phyloP scores from a whole-genome alignment of 345 rosid genomes.

The Bruguiera gymnorhiza region DNA sequence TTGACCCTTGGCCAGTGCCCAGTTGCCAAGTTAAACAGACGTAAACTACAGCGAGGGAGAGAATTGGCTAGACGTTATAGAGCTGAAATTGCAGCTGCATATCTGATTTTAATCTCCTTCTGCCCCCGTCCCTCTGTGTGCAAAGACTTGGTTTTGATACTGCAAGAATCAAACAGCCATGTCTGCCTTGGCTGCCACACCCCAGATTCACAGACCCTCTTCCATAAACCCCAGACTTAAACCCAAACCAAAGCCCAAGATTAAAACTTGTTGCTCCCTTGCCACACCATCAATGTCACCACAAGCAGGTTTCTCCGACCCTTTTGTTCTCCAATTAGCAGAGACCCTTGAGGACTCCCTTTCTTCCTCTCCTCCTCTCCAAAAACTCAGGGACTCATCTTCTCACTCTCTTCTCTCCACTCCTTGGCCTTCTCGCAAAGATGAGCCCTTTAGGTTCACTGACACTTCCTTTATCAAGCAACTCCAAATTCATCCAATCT shows the following conservation, averaged over 20 bases:
- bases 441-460: conserved; percentile 85
- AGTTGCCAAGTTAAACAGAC: too few relatives aligned
- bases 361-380: conserved; percentile 46
- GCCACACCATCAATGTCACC: conserved; percentile 10
- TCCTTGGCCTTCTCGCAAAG: conserved; percentile 84
- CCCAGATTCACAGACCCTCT: conserved; percentile 12
- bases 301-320: conserved; percentile 74
- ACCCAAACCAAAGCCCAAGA: conserved; percentile 10
- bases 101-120: too few relatives aligned
- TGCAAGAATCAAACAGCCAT: background rate
- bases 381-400: conserved; percentile 65
- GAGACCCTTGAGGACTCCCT: conserved; percentile 87
- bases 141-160: too few relatives aligned
- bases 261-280: conserved; percentile 8
- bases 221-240: conserved; percentile 1
- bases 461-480: conserved; percentile 68
- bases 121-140: too few relatives aligned
- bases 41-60: too few relatives aligned
- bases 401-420: conserved; percentile 67
- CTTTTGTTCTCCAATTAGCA: conserved; percentile 76
- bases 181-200: conserved; percentile 13
- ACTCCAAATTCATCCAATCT: conserved; percentile 58
- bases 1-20: too few relatives aligned
- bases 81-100: too few relatives aligned
- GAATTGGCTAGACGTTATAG: too few relatives aligned